phyloP scores from a whole-genome alignment of 805 yeast genomes.

The Saccharomycopsis sp. region DNA sequence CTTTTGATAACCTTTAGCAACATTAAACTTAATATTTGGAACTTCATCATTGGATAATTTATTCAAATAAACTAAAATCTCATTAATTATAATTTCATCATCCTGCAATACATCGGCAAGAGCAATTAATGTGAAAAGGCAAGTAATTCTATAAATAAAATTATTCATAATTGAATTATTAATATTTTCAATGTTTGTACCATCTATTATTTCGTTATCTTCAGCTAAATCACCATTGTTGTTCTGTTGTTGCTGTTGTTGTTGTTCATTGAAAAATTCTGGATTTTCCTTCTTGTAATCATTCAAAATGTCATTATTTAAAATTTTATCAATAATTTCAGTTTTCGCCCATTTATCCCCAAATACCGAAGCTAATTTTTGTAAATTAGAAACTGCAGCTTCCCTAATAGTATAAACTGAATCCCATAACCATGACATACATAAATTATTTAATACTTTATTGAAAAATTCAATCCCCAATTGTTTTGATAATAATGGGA shows the following conservation, averaged over 20 bases:
- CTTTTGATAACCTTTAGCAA: constrained; percentile 73
- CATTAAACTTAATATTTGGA: constrained; percentile 93
- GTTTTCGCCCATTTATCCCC: constrained; percentile 91
- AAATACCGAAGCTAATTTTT: constrained; percentile 73
- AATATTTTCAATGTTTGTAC: constrained; percentile 28
- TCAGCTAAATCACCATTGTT: constrained; percentile 15
- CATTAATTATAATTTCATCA: constrained; percentile 46
- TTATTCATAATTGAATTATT: constrained; percentile 34
- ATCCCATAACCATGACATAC: constrained; percentile 99
- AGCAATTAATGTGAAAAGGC: constrained; percentile 80
- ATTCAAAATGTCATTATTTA: constrained; percentile 35
- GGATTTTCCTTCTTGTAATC: constrained; percentile 27
- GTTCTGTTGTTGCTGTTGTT: neutral
- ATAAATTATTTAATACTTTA: constrained; percentile 80
- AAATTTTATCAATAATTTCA: constrained; percentile 72
- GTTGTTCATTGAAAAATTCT: constrained; percentile 25
- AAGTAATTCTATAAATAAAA: constrained; percentile 87
- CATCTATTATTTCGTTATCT: constrained; percentile 36
- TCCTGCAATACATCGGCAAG: constrained; percentile 65
- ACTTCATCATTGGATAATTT: constrained; percentile 72
- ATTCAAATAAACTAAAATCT: constrained; percentile 73
- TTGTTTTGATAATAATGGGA: constrained; percentile 90
- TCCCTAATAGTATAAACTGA: constrained; percentile 93
- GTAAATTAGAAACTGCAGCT: constrained; percentile 85
- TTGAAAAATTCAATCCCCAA: constrained; percentile 90